phyloP scores from a whole-genome alignment of 2,329 filamentous ascomycete species.

The Stemphylium vesicarium region DNA sequence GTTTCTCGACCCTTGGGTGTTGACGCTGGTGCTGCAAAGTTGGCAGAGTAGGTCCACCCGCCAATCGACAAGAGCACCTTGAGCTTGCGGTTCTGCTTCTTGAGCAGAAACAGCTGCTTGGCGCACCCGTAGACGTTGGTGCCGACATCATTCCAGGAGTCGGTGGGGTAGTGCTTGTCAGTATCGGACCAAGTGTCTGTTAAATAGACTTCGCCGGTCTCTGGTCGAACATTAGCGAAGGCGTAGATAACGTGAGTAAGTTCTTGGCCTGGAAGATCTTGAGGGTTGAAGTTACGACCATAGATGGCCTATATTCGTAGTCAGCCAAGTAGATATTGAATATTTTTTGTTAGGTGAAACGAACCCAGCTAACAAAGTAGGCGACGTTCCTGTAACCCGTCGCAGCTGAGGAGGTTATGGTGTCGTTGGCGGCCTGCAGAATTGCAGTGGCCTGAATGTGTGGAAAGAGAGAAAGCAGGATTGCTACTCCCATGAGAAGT shows the following conservation, averaged over 20 bases:
- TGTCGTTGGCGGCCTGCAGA: conserved; percentile 19
- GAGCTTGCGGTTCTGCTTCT: conserved; percentile 46
- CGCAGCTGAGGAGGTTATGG: conserved; percentile 23
- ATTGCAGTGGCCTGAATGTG: conserved; percentile 29
- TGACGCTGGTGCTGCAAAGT: conserved; percentile 43
- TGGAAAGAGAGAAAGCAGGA: conserved; percentile 26
- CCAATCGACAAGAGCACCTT: conserved; percentile 49
- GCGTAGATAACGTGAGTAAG: conserved; percentile 50
- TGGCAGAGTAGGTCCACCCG: conserved; percentile 49
- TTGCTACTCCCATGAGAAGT: conserved; percentile 25
- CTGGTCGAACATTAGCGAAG: conserved; percentile 45
- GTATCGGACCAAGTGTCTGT: conserved; percentile 46
- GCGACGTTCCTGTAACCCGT: conserved; percentile 46
- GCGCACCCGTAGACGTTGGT: conserved; percentile 48
- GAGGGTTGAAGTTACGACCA: conserved; percentile 45
- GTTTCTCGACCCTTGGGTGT: conserved; percentile 37
- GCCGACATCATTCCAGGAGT: conserved; percentile 50
- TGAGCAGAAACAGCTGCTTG: conserved; percentile 47
- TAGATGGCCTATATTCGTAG: conserved; percentile 42
- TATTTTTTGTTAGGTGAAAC: conserved; percentile 7
- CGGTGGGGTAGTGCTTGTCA: conserved; percentile 48
- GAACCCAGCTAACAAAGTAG: conserved; percentile 50
- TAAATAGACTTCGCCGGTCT: conserved; percentile 47
- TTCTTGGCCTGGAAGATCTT: conserved; percentile 41
- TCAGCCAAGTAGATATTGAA: conserved; percentile 1